These are phyloP conservation scores for Phlyctochytrium bullatum DNA, from an alignment of 192 early-diverging fungal species.

Conservation along the genomic window DNA sequence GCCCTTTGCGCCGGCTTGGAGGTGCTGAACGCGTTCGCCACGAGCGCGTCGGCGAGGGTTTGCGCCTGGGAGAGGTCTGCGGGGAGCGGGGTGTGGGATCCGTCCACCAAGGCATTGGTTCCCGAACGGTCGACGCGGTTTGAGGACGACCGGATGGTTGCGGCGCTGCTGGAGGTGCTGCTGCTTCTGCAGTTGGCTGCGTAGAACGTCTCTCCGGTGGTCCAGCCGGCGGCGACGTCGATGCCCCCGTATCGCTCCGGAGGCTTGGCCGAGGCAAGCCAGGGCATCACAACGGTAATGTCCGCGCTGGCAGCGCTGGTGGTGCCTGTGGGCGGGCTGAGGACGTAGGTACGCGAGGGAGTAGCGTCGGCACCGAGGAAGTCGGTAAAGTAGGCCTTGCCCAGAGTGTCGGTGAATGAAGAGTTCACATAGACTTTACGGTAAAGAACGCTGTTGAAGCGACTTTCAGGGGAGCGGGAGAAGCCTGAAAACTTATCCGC, in stretches of 20 bases:
- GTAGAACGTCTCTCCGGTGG: background rate
- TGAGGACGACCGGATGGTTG: too few relatives aligned
- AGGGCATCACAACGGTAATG: background rate
- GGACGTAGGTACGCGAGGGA: background rate
- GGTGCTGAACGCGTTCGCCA: background rate
- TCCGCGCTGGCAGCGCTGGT: background rate
- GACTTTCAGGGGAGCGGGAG: background rate
- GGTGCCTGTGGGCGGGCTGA: too few relatives aligned
- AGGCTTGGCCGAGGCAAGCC: background rate
- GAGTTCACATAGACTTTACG: background rate
- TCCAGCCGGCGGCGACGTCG: background rate
- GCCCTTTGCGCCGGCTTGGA: too few relatives aligned
- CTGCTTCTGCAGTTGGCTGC: too few relatives aligned
- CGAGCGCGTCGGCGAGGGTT: background rate
- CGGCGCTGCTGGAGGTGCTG: too few relatives aligned
- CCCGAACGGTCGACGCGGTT: too few relatives aligned
- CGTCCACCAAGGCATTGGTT: too few relatives aligned
- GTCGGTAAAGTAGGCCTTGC: background rate
- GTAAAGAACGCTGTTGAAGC: background rate
- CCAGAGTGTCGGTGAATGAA: background rate
- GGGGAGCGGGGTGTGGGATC: too few relatives aligned
- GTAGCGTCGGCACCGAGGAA: background rate
- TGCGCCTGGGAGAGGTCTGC: background rate
- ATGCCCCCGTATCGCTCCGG: background rate
- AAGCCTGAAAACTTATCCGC: background rate